phyloP scores from a whole-genome alignment of 331 rosid genomes.

The Malus hybrid region DNA sequence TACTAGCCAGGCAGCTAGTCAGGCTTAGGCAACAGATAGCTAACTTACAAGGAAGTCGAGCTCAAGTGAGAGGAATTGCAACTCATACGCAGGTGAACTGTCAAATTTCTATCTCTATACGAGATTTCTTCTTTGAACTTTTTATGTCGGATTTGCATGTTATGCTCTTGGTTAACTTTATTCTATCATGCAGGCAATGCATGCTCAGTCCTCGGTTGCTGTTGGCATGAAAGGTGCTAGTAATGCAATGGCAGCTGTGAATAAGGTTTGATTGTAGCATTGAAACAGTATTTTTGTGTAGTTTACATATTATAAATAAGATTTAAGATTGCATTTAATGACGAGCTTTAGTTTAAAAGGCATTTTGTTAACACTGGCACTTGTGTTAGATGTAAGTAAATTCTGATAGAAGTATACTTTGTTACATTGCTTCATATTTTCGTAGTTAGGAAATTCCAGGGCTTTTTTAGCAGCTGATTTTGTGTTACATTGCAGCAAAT shows the following conservation, averaged over 20 bases:
- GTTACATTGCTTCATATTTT: not conserved
- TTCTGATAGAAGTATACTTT: not conserved
- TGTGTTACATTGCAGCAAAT: slow-evolving; percentile 70
- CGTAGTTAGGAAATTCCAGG: not conserved
- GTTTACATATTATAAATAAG: not conserved
- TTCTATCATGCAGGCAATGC: slow-evolving; percentile 65
- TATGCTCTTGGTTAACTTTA: slow-evolving; percentile 7
- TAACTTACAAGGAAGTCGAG: slow-evolving; percentile 96
- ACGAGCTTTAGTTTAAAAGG: not conserved
- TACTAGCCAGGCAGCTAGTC: slow-evolving; percentile 84
- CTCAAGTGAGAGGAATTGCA: slow-evolving; percentile 98
- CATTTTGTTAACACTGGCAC: not conserved
- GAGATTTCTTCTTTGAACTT: not conserved
- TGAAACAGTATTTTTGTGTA: not conserved
- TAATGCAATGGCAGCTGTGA: slow-evolving; percentile 88
- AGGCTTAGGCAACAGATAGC: slow-evolving; percentile 96
- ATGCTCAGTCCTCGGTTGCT: slow-evolving; percentile 90
- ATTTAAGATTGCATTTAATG: not conserved
- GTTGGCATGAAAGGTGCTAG: slow-evolving; percentile 90
- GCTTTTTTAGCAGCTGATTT: slow-evolving; percentile 10
- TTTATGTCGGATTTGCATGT: not conserved
- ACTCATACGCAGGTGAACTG: slow-evolving; percentile 87
- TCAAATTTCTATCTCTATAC: not conserved
- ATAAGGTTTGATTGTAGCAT: slow-evolving; percentile 45
- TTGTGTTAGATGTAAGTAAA: not conserved